These are phyloP conservation scores for Straminergon stramineum DNA, from an alignment of 225 moss, liverwort and hornwort species.

Conservation along the genomic window DNA sequence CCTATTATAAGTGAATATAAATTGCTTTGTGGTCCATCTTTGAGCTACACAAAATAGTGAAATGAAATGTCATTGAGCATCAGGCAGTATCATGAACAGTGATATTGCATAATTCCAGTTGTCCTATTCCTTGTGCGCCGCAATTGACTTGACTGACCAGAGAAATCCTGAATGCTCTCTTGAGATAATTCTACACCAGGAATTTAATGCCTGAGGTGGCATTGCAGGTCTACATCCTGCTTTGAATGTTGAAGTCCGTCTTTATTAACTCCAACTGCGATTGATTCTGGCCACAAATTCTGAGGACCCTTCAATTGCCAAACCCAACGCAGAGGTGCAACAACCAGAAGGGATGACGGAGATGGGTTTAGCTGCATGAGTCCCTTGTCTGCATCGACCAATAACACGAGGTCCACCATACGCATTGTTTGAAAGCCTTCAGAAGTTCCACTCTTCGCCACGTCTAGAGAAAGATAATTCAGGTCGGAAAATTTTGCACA, in stretches of 20 bases:
- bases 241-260: not conserved
- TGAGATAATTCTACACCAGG: not conserved
- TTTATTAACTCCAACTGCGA: not conserved
- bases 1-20: too few relatives aligned
- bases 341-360: not conserved
- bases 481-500: conserved; percentile 25
- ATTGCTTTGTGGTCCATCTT: too few relatives aligned
- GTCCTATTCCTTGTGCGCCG: not conserved
- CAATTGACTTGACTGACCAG: not conserved
- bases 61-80: not conserved
- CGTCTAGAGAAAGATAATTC: conserved; percentile 38
- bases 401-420: conserved; percentile 4
- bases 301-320: not conserved
- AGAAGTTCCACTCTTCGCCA: conserved; percentile 6
- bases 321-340: not conserved
- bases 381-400: not conserved
- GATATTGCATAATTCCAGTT: not conserved
- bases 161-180: not conserved
- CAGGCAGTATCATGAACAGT: not conserved
- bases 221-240: not conserved
- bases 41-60: too few relatives aligned
- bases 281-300: not conserved
- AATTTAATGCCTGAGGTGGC: not conserved
- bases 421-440: not conserved
- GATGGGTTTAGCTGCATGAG: not conserved